phyloP scores from a whole-genome alignment of 805 yeast genomes.

The Priceomyces castillae region DNA sequence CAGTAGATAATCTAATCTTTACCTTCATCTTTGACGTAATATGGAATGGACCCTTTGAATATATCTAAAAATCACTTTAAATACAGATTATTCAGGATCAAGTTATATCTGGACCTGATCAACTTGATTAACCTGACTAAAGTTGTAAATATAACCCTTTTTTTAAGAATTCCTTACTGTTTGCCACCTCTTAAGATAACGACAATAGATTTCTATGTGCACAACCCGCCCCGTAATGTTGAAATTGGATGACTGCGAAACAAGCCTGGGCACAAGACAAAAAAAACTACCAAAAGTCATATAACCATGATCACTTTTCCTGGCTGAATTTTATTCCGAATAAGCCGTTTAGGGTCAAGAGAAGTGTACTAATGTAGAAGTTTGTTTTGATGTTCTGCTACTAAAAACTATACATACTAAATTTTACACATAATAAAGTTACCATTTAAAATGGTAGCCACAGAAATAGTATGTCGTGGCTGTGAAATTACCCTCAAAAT shows the following conservation, averaged over 20 bases:
- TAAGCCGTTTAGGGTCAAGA: too few relatives aligned
- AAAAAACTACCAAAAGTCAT: background rate
- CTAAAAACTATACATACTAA: too few relatives aligned
- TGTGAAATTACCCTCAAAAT: too few relatives aligned
- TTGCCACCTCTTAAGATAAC: conserved; percentile 2
- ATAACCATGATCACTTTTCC: too few relatives aligned
- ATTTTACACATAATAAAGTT: too few relatives aligned
- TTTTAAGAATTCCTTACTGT: background rate
- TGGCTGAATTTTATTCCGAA: too few relatives aligned
- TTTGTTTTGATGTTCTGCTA: too few relatives aligned
- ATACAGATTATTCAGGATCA: background rate
- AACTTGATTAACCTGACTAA: background rate
- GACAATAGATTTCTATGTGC: conserved; percentile 1
- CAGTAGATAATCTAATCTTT: conserved; percentile 47
- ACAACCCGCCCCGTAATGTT: background rate
- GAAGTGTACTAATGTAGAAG: too few relatives aligned
- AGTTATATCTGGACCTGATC: background rate
- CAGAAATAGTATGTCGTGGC: too few relatives aligned
- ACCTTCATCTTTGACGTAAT: conserved; percentile 40
- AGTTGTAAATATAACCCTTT: background rate
- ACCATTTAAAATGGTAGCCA: too few relatives aligned
- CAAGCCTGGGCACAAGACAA: background rate
- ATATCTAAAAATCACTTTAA: too few relatives aligned
- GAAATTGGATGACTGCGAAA: conserved; percentile 5
- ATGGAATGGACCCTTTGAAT: background rate